Conservation (phyloP, 2,329 filamentous ascomycete genomes). For the Pseudogymnoascus sp. region DNA sequence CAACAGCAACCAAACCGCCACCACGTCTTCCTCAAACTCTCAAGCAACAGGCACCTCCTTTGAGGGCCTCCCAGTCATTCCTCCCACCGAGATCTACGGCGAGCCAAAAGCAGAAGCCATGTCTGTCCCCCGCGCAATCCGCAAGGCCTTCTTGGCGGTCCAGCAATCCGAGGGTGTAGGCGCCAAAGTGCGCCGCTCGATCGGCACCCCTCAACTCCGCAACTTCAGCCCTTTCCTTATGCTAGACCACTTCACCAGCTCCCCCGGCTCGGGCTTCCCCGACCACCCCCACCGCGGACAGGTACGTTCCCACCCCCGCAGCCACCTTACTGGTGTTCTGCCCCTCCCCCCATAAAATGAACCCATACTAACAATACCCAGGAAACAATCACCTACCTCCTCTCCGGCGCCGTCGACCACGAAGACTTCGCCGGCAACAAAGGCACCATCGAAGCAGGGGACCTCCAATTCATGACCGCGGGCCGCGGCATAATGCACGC, state of each 20-base stretch:
- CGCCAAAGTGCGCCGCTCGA: slow-evolving; percentile 75
- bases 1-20: slow-evolving; percentile 8
- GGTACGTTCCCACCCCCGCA: too few relatives aligned
- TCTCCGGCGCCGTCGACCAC: slow-evolving; percentile 80
- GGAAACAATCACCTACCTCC: too few relatives aligned
- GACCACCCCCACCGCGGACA: too few relatives aligned
- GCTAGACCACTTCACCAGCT: slow-evolving; percentile 85
- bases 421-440: slow-evolving; percentile 84
- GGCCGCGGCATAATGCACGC: slow-evolving; percentile 88
- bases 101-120: slow-evolving; percentile 39
- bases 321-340: too few relatives aligned
- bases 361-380: too few relatives aligned
- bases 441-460: slow-evolving; percentile 78
- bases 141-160: slow-evolving; percentile 72
- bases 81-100: slow-evolving; percentile 17
- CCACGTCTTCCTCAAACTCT: slow-evolving; percentile 8
- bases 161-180: slow-evolving; percentile 86
- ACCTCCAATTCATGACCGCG: slow-evolving; percentile 97
- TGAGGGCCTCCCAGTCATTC: slow-evolving; percentile 16
- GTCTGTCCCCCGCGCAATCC: slow-evolving; percentile 66
- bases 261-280: slow-evolving; percentile 77
- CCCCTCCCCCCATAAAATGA: too few relatives aligned
- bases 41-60: slow-evolving; percentile 7
- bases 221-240: slow-evolving; percentile 92
- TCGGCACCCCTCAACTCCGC: slow-evolving; percentile 73